These are phyloP conservation scores for Selaginella moellendorffii DNA, from an alignment of 75 land plant genomes.

Conservation along the genomic window DNA sequence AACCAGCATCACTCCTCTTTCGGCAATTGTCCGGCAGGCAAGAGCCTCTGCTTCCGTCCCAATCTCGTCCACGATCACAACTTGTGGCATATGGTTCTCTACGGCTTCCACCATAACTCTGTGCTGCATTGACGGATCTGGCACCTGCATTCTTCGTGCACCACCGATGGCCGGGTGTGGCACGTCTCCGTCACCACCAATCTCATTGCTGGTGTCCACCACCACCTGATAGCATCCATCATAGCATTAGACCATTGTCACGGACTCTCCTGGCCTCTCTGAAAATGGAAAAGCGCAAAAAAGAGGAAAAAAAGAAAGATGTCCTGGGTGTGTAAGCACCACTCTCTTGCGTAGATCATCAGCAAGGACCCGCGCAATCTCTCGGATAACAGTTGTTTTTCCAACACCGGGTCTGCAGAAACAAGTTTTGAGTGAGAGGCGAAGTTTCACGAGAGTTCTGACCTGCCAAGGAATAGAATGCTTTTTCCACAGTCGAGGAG, in stretches of 20 bases:
- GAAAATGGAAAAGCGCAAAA: neutral
- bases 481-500: conserved; percentile 45
- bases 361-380: conserved; percentile 57
- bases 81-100: conserved; percentile 76
- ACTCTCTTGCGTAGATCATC: conserved; percentile 56
- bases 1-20: conserved; percentile 65
- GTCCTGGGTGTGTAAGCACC: conserved; percentile 21
- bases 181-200: conserved; percentile 66
- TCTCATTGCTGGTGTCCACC: conserved; percentile 71
- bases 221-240: conserved; percentile 33
- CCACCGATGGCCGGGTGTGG: conserved; percentile 59
- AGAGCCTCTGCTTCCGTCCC: conserved; percentile 57
- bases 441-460: no score
- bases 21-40: conserved; percentile 64
- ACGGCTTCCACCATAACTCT: conserved; percentile 73
- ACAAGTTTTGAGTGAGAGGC: no score
- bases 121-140: conserved; percentile 57
- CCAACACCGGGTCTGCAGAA: conserved; percentile 52
- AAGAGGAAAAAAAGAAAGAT: neutral
- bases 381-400: conserved; percentile 71
- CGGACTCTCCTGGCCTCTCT: neutral
- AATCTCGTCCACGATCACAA: conserved; percentile 68
- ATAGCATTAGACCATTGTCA: neutral
- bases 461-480: conserved; percentile 69
- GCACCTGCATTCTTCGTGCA: conserved; percentile 69